Evolutionary conservation across 1,139 yeast species (phyloP), one percentile per base, ranked within the genome.

Genomic region (Saccharomycopsis crataegensis): DNA sequence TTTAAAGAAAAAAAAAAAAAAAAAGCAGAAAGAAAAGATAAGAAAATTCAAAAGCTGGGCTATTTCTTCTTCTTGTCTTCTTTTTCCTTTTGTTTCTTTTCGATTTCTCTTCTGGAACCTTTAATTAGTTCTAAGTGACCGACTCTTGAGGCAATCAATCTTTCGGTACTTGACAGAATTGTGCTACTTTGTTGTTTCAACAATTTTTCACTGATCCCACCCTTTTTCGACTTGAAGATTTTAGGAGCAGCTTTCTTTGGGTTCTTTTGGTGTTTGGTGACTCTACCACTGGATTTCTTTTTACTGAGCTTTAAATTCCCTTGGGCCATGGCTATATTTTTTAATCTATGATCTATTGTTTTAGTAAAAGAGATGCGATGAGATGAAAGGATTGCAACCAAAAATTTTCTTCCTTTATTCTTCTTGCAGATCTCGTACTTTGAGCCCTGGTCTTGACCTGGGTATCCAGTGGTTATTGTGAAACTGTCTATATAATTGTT

Each of bases 101-200:
- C 96, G 14, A 87, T 61, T 64, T 86, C 81, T 69, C 95, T 80
- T 73, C 97, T 82, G n/a, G 94, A 83, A 12, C 98, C 99, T 68
- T 87, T 89, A 60, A 93, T 73, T 51, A 93, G 67, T 70, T 93
- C 99, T 63, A 93, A 76, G 69, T 93, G 98, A n/a, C 99, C 99
- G 4, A 91, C 97, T 67, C 93, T 79, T 53, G 94, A 77, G 2
- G 97, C 84, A 61, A 91, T 81, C 59, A 89, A 75, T 70, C 81
- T 88, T 69, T 93, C 99, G 1, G 98, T 91, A 17, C 42, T 49
- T 6, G 47, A 12, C 4, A 43, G n/a, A 12, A 54, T 47, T 7
- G 43, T 22, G 16, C 52, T 48, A 32, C 52, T 56, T 31, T 55
- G 54, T n/a, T 41, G 31, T 44, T 42, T 55, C 11, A 46, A 34